Conservation (phyloP, 2,329 filamentous ascomycete genomes). For the Hymenoscyphus fructigenus region DNA sequence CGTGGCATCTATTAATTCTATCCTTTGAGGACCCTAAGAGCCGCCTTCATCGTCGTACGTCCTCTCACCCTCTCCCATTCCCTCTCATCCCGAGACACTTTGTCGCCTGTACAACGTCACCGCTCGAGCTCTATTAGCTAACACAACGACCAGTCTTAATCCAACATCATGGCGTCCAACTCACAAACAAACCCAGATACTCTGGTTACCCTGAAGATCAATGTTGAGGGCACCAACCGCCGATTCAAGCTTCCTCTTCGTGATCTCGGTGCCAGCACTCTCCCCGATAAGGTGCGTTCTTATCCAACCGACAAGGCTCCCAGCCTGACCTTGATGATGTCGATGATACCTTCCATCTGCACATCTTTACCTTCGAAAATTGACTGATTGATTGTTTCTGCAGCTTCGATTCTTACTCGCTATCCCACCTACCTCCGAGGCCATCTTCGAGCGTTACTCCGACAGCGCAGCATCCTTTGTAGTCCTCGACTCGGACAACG, state of each 20-base stretch:
- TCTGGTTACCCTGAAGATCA: conserved; percentile 81
- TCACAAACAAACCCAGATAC: conserved; percentile 56
- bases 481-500: conserved; percentile 72
- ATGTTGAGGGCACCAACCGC: conserved; percentile 70
- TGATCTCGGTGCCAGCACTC: conserved; percentile 71
- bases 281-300: conserved; percentile 78
- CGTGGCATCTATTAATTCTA: not conserved
- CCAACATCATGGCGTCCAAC: conserved; percentile 35
- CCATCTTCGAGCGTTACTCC: conserved; percentile 87
- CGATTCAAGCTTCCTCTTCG: conserved; percentile 88
- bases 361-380: conserved; percentile 13
- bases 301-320: conserved; percentile 20
- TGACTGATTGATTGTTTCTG: conserved; percentile 28
- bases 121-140: conserved; percentile 28
- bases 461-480: conserved; percentile 85
- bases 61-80: conserved; percentile 19
- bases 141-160: conserved; percentile 25
- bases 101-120: conserved; percentile 27
- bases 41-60: conserved; percentile 1
- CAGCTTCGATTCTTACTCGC: conserved; percentile 70
- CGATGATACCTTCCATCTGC: conserved; percentile 6
- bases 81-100: conserved; percentile 21
- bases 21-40: conserved; percentile 2
- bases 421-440: conserved; percentile 60
- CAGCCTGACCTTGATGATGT: conserved; percentile 13